These are phyloP conservation scores for Micractinium sp. DNA, from an alignment of 139 green algal genomes.

Conservation along the genomic window DNA sequence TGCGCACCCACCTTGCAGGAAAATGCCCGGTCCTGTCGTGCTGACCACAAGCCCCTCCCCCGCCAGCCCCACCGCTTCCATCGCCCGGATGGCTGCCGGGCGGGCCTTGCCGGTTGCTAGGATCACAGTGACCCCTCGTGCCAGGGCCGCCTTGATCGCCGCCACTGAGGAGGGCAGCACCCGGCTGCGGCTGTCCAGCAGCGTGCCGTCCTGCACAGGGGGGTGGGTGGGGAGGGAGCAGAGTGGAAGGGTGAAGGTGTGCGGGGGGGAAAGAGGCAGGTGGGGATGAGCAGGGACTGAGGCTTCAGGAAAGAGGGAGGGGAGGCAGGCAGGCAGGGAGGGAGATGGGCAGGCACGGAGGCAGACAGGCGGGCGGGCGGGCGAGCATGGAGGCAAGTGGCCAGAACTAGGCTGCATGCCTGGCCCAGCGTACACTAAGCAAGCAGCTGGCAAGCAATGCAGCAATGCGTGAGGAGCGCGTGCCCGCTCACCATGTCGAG, in stretches of 20 bases:
- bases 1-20: conserved; percentile 75
- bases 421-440: not conserved
- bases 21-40: conserved; percentile 73
- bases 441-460: not conserved
- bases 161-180: conserved; percentile 65
- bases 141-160: conserved; percentile 71
- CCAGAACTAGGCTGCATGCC: not conserved
- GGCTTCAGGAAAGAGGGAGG: too few relatives aligned
- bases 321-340: not conserved
- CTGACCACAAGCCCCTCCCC: conserved; percentile 74
- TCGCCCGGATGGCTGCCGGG: conserved; percentile 80
- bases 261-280: too few relatives aligned
- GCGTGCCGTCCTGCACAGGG: conserved; percentile 72
- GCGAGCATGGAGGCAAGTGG: not conserved
- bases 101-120: conserved; percentile 96
- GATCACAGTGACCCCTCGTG: conserved; percentile 75
- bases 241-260: not conserved
- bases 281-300: too few relatives aligned
- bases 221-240: not conserved
- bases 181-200: conserved; percentile 65
- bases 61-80: conserved; percentile 65
- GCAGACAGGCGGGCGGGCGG: not conserved
- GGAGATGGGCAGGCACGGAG: not conserved
- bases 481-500: conserved; percentile 70
- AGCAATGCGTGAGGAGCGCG: not conserved